Conservation (phyloP, 2,329 filamentous ascomycete genomes). For the Kalmusia sp. region DNA sequence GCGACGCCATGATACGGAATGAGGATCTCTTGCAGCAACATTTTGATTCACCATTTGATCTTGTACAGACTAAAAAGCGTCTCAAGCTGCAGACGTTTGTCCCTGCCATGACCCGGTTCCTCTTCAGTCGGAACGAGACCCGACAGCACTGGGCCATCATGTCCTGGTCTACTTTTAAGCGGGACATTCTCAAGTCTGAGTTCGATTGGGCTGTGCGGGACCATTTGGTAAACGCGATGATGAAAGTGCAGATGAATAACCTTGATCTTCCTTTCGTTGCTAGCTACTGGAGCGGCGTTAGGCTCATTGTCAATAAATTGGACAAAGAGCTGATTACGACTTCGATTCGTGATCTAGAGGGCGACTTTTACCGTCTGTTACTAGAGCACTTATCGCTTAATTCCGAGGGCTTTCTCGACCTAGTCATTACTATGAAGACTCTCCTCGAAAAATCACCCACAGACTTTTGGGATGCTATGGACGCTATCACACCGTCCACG, state of each 20-base stretch:
- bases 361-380: slow-evolving; percentile 67
- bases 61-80: slow-evolving; percentile 79
- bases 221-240: slow-evolving; percentile 71
- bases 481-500: slow-evolving; percentile 79
- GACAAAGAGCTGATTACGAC: slow-evolving; percentile 77
- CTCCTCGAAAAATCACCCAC: slow-evolving; percentile 78
- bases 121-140: slow-evolving; percentile 74
- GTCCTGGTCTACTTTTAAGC: slow-evolving; percentile 71
- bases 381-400: slow-evolving; percentile 68
- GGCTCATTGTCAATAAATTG: slow-evolving; percentile 75
- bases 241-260: slow-evolving; percentile 64
- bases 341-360: slow-evolving; percentile 79
- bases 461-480: slow-evolving; percentile 89
- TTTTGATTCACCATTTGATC: slow-evolving; percentile 84
- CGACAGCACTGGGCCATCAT: slow-evolving; percentile 72
- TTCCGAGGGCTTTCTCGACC: slow-evolving; percentile 65
- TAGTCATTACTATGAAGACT: slow-evolving; percentile 73
- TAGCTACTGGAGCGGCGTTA: slow-evolving; percentile 80
- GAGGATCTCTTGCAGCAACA: slow-evolving; percentile 60
- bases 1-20: slow-evolving; percentile 74
- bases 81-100: slow-evolving; percentile 78
- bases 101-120: slow-evolving; percentile 83
- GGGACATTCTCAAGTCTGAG: slow-evolving; percentile 71
- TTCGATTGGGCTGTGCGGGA: slow-evolving; percentile 89
- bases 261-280: slow-evolving; percentile 64